phyloP scores from a whole-genome alignment of 2,329 filamentous ascomycete species.

The Aspergillus awamori region DNA sequence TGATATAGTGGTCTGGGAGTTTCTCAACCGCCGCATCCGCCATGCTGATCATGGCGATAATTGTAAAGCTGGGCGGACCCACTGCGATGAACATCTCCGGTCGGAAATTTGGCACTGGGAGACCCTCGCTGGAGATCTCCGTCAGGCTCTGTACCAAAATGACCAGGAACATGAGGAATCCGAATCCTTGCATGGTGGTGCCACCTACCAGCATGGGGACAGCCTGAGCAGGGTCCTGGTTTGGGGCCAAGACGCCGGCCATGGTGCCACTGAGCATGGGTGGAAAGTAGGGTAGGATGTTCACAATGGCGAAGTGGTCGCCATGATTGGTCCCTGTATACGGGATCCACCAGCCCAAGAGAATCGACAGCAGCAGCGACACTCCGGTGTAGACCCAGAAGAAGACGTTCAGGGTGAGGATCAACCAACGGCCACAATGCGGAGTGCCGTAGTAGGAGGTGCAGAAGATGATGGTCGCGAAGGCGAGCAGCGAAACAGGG shows the following conservation, averaged over 20 bases:
- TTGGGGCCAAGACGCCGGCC: constrained; percentile 34
- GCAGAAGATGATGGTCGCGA: constrained; percentile 67
- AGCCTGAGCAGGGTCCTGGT: constrained; percentile 36
- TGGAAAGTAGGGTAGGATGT: constrained; percentile 20
- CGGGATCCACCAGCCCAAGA: constrained; percentile 8
- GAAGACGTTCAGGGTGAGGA: constrained; percentile 59
- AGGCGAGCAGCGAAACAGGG: constrained; percentile 61
- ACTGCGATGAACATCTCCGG: constrained; percentile 58
- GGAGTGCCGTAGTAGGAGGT: constrained; percentile 66
- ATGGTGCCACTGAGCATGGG: constrained; percentile 45
- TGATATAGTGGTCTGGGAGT: constrained; percentile 33
- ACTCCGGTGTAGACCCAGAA: constrained; percentile 70
- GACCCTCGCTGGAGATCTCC: constrained; percentile 44
- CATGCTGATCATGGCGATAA: constrained; percentile 52
- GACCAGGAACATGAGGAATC: constrained; percentile 48
- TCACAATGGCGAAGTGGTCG: constrained; percentile 15
- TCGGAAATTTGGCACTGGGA: constrained; percentile 47
- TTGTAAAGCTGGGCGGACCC: constrained; percentile 50
- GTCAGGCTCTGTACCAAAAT: constrained; percentile 50
- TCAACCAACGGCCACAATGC: constrained; percentile 56
- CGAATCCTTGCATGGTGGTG: constrained; percentile 50
- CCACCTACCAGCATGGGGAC: constrained; percentile 49
- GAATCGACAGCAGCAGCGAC: constrained; percentile 15
- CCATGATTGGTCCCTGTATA: constrained; percentile 9
- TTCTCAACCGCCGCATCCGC: constrained; percentile 44